Evolutionary conservation across 2,329 filamentous ascomycete genomes (phyloP).

Genomic region (Colletotrichum noveboracense): DNA sequence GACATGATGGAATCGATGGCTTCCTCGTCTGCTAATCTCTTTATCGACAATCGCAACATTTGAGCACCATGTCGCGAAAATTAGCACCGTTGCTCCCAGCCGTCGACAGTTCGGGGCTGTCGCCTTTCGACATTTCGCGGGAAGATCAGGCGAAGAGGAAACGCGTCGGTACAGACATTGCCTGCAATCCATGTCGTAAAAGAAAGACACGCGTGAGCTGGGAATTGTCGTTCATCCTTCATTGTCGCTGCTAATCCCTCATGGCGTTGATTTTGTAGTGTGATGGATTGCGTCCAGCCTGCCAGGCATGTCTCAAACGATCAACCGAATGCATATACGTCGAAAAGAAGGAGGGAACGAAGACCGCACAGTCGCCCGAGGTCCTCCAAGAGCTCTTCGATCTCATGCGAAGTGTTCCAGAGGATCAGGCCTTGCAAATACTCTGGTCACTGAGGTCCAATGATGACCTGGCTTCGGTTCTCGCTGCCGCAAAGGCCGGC

Average conservation of each 20-base stretch:
- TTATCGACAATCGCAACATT: neutral
- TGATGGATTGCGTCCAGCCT: slow-evolving; percentile 25
- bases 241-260: neutral
- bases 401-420: slow-evolving; percentile 26
- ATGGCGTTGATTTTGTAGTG: slow-evolving; percentile 13
- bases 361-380: neutral
- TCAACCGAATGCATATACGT: slow-evolving; percentile 22
- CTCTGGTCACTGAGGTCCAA: slow-evolving; percentile 26
- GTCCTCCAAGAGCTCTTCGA: slow-evolving; percentile 26
- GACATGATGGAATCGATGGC: neutral
- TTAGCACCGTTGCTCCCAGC: slow-evolving; percentile 9
- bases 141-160: slow-evolving; percentile 22
- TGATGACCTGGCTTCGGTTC: slow-evolving; percentile 23
- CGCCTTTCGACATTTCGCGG: neutral
- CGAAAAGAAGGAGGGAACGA: slow-evolving; percentile 10
- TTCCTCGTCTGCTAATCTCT: neutral
- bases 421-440: slow-evolving; percentile 21
- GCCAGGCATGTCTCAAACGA: slow-evolving; percentile 23
- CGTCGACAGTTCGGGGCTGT: neutral
- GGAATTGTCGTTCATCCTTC: neutral
- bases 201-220: slow-evolving; percentile 27
- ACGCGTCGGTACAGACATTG: slow-evolving; percentile 27
- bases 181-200: slow-evolving; percentile 28
- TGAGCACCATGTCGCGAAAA: neutral
- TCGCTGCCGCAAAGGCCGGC: slow-evolving; percentile 25